Evolutionary conservation across 306 rosid genomes (phyloP).

Genomic region (Prunus campanulata): DNA sequence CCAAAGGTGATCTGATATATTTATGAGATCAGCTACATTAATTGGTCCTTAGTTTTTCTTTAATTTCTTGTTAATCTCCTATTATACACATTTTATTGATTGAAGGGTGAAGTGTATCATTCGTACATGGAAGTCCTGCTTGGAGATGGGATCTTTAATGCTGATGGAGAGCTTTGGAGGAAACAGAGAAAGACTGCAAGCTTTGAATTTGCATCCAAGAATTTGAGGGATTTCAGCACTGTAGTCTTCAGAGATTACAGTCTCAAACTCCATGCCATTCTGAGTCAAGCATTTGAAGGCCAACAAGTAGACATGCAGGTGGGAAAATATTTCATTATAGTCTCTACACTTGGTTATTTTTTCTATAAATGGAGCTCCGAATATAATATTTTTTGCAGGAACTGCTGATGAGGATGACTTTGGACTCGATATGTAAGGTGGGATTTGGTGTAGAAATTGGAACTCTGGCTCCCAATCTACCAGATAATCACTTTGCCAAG

Average conservation of each 20-base stretch:
- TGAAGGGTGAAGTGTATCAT: conserved; percentile 83
- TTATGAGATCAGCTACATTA: background rate
- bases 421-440: conserved; percentile 88
- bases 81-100: background rate
- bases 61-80: background rate
- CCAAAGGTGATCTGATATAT: conserved; percentile 54
- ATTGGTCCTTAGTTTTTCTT: background rate
- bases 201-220: conserved; percentile 90
- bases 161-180: conserved; percentile 87
- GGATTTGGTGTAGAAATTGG: conserved; percentile 98
- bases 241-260: conserved; percentile 72
- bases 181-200: conserved; percentile 90
- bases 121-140: conserved; percentile 92
- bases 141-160: conserved; percentile 91
- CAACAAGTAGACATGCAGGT: conserved; percentile 89
- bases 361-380: background rate
- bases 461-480: conserved; percentile 64
- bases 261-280: conserved; percentile 60
- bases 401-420: conserved; percentile 90
- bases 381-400: conserved; percentile 41
- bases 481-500: conserved; percentile 68
- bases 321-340: background rate
- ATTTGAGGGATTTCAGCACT: conserved; percentile 82
- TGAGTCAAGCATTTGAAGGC: conserved; percentile 43
- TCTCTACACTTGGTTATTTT: background rate